Base-by-base conservation (phyloP, 2,329 filamentous ascomycete species). In the Neonectria coccinea region DNA sequence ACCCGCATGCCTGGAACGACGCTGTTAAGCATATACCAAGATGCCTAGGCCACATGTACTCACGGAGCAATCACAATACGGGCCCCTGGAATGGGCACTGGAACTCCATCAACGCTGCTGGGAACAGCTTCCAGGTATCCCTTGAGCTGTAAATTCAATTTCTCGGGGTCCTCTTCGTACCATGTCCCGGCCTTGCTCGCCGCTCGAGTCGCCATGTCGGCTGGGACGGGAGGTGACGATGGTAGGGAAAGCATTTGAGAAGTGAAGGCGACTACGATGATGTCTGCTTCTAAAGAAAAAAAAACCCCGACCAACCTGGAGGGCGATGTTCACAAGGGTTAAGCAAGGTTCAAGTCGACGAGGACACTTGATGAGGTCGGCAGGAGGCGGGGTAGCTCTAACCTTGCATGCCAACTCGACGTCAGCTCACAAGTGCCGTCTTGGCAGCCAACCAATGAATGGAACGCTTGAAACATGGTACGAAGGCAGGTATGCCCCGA, bases 21-120 rank as follows among this genome's bases (percentile, higher is more conserved):
- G 1, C 22, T 10, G 18, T 72, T 44, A 73, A 64, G 18, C 29
- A 39, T 1, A 1, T 6, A 0, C 33, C 9, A 1, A 5, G 3
- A 1, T 5, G 1, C 1, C 48, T 0, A 1, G 2, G 7, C 27
- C 16, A 39, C 6, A 3, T 33, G 42, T 51, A 82, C 91, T 84
- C 86, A 97, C 95, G 96, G 96, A 66, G 94, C 94, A 77, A 99
- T 97, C 60, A 99, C 91, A 14, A 96, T 85, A 78, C 93, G 88
- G 5, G 94, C 94, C 33, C 90, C 89, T 1, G 88, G 78, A 1
- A 94, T 83, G 3, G 95, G 96, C 62, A 97, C 73, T 7, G 62
- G 74, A 9, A 48, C 69, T 48, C 86, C 89, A 33, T 90, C 84
- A 44, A 96, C 81, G 1, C 85, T 84, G 53, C 83, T 78, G 2